Conservation (phyloP, 331 rosid genomes). For the Cydonia oblonga region DNA sequence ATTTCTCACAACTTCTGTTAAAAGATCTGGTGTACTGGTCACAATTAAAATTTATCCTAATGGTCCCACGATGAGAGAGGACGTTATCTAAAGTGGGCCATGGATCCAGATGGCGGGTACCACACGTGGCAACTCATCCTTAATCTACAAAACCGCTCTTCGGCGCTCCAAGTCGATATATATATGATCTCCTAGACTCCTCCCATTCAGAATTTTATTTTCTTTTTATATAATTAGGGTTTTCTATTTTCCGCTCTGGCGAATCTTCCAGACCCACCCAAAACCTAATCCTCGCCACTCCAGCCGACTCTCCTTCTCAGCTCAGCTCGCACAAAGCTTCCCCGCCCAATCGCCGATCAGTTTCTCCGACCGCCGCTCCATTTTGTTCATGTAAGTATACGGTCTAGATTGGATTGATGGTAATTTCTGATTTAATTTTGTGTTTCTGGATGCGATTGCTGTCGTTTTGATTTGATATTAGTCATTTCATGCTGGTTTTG, state of each 20-base stretch:
- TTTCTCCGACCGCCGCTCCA: neutral
- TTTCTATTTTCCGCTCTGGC: neutral
- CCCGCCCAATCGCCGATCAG: neutral
- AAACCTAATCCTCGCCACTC: conserved; percentile 5
- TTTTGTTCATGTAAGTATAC: neutral
- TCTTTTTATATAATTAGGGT: neutral
- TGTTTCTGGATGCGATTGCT: neutral
- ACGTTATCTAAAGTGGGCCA: neutral
- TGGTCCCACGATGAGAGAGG: neutral
- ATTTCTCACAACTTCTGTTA: too few species aligned
- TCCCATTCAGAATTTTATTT: too few species aligned
- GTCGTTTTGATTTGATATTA: neutral
- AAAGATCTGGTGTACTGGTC: too few species aligned
- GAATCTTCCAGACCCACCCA: neutral
- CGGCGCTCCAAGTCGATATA: neutral
- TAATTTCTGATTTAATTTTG: neutral
- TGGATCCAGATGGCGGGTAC: neutral
- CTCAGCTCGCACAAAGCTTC: neutral
- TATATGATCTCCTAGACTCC: too few species aligned
- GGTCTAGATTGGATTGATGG: neutral
- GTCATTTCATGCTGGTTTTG: neutral
- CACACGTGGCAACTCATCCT: neutral
- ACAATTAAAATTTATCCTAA: too few species aligned
- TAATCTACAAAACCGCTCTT: neutral
- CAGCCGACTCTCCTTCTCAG: neutral